phyloP scores from a whole-genome alignment of 2,329 filamentous ascomycete species.

The Ceratocystis papillata region DNA sequence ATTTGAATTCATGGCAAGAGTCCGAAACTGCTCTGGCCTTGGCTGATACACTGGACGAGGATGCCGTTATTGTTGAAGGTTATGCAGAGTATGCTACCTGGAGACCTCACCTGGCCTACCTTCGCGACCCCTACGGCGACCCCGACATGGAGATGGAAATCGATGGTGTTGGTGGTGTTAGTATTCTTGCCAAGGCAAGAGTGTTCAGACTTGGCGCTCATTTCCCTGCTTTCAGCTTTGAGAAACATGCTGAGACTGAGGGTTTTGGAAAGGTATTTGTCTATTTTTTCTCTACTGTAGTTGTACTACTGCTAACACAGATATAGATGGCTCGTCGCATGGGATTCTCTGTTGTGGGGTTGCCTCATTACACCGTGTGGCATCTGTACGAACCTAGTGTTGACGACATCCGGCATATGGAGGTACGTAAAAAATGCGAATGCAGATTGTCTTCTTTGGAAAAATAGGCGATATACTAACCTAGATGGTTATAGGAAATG shows the following conservation, averaged over 20 bases:
- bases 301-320: slow-evolving; percentile 23
- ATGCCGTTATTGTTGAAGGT: slow-evolving; percentile 96
- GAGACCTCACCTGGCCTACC: slow-evolving; percentile 91
- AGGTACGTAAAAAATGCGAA: slow-evolving; percentile 38
- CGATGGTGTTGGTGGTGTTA: slow-evolving; percentile 93
- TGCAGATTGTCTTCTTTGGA: background rate
- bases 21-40: slow-evolving; percentile 91
- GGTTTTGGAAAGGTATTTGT: slow-evolving; percentile 85
- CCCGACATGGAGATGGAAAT: slow-evolving; percentile 99
- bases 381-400: slow-evolving; percentile 99
- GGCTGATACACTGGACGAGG: slow-evolving; percentile 90
- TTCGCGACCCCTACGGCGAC: slow-evolving; percentile 92
- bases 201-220: slow-evolving; percentile 93
- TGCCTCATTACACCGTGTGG: slow-evolving; percentile 98
- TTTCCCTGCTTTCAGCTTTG: slow-evolving; percentile 96
- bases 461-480: slow-evolving; percentile 18
- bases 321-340: slow-evolving; percentile 89
- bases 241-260: slow-evolving; percentile 97
- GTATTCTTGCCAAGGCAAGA: slow-evolving; percentile 88
- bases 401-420: slow-evolving; percentile 95
- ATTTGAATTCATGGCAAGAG: slow-evolving; percentile 98
- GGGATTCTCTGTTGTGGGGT: slow-evolving; percentile 86
- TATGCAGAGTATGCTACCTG: slow-evolving; percentile 98
- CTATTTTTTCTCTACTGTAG: background rate
- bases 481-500: slow-evolving; percentile 57